These are phyloP conservation scores for Aspergillus affinis DNA, from an alignment of 495 filamentous ascomycete species.

Conservation along the genomic window DNA sequence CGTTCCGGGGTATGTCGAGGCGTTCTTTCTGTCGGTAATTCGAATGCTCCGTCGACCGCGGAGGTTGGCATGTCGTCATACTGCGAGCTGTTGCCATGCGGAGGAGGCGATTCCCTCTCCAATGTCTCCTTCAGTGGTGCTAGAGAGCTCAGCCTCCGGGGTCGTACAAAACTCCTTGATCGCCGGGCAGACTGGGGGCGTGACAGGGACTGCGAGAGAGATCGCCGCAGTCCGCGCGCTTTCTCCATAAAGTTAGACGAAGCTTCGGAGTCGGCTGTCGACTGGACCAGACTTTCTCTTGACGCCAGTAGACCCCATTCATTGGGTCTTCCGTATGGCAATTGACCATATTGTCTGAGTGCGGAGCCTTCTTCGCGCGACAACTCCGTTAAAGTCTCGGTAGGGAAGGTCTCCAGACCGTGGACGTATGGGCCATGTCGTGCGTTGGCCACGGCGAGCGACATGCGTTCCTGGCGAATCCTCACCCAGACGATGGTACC, in stretches of 20 bases:
- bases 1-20: constrained; percentile 44
- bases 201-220: constrained; percentile 33
- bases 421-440: constrained; percentile 24
- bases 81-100: constrained; percentile 15
- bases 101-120: constrained; percentile 16
- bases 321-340: constrained; percentile 38
- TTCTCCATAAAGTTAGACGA: constrained; percentile 29
- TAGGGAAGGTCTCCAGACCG: constrained; percentile 28
- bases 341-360: constrained; percentile 37
- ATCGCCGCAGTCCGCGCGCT: constrained; percentile 15
- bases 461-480: constrained; percentile 40
- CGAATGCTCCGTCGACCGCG: constrained; percentile 40
- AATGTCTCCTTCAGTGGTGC: constrained; percentile 30
- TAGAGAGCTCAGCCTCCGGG: constrained; percentile 32
- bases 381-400: constrained; percentile 38
- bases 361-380: constrained; percentile 36
- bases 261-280: constrained; percentile 26
- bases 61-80: constrained; percentile 38
- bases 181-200: constrained; percentile 32
- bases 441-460: constrained; percentile 28
- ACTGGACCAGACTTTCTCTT: constrained; percentile 34
- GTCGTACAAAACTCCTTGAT: constrained; percentile 20
- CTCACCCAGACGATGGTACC: constrained; percentile 42
- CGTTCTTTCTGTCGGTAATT: constrained; percentile 42
- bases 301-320: constrained; percentile 49